Evolutionary conservation across 148 eudicot species (phyloP).

Genomic region (Tetragonia tetragonoides): DNA sequence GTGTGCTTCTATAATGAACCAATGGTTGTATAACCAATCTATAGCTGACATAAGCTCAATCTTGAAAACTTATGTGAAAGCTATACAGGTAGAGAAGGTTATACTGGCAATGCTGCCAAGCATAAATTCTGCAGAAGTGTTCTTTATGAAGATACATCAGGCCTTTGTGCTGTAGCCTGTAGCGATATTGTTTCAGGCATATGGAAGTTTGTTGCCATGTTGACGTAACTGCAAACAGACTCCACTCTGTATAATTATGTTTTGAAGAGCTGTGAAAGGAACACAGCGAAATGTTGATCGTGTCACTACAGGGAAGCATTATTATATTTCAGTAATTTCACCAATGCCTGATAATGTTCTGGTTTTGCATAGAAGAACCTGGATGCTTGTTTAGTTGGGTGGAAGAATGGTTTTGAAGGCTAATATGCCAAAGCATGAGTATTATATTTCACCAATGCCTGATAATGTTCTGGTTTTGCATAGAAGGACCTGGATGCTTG

Average conservation of each 20-base stretch:
- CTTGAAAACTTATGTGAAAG: background rate
- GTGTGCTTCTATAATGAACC: background rate
- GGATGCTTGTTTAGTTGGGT: background rate
- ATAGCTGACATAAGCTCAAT: background rate
- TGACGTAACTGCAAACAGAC: background rate
- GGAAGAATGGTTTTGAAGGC: background rate
- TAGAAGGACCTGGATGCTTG: slow-evolving; percentile 5
- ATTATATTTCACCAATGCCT: background rate
- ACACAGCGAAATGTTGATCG: background rate
- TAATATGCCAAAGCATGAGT: background rate
- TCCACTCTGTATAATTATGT: background rate
- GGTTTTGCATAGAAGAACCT: background rate
- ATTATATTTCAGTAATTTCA: background rate
- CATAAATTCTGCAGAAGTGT: background rate
- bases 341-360: background rate
- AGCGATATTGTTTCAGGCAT: background rate
- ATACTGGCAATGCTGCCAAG: slow-evolving; percentile 3
- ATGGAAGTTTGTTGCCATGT: background rate
- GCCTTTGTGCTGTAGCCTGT: background rate
- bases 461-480: background rate
- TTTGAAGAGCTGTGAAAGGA: background rate
- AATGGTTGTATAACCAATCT: background rate
- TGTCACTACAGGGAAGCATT: background rate
- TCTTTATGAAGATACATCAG: background rate
- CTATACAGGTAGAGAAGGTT: background rate